Conservation (phyloP, 1,284 basidiomycete genomes). For the Fereydounia khargensis region DNA sequence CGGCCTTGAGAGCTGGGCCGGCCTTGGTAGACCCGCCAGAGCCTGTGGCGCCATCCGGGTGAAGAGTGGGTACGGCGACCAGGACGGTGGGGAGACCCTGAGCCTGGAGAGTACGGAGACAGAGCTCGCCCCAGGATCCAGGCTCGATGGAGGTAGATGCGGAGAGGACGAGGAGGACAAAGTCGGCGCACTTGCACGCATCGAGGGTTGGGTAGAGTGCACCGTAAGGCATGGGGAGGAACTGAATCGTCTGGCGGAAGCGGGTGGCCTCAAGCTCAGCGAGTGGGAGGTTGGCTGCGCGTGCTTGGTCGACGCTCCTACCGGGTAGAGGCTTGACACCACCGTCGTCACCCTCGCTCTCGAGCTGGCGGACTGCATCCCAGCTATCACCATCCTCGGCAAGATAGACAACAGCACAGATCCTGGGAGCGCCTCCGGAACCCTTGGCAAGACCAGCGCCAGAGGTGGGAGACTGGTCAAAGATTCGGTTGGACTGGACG, state of each 20-base stretch:
- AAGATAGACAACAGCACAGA: conserved; percentile 76
- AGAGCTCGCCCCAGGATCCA: conserved; percentile 75
- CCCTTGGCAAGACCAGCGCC: conserved; percentile 61
- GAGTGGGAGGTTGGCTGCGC: conserved; percentile 10
- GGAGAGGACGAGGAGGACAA: conserved; percentile 81
- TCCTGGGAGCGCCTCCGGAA: conserved; percentile 71
- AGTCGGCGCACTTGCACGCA: conserved; percentile 84
- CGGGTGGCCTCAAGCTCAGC: conserved; percentile 65
- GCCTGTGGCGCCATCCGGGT: conserved; percentile 25
- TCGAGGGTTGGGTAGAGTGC: conserved; percentile 76
- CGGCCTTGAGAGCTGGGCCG: conserved; percentile 32
- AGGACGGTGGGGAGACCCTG: conserved; percentile 71
- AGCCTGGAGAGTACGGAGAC: conserved; percentile 72
- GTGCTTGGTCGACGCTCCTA: conserved; percentile 37
- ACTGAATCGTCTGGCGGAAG: conserved; percentile 85
- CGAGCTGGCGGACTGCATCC: conserved; percentile 65
- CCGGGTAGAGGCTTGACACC: conserved; percentile 44
- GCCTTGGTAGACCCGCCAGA: conserved; percentile 32
- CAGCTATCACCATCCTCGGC: conserved; percentile 67
- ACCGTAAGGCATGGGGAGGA: conserved; percentile 65
- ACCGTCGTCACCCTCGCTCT: conserved; percentile 67
- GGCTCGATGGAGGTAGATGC: conserved; percentile 74
- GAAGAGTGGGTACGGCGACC: conserved; percentile 62
- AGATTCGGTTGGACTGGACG: conserved; percentile 45
- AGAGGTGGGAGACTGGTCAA: conserved; percentile 11